A percentile compares a stretch with the other conserved stretches of the same genome.
phyloP scores from a whole-genome alignment of 2,329 filamentous ascomycete genomes.

The Hymenoscyphus salicellus region DNA sequence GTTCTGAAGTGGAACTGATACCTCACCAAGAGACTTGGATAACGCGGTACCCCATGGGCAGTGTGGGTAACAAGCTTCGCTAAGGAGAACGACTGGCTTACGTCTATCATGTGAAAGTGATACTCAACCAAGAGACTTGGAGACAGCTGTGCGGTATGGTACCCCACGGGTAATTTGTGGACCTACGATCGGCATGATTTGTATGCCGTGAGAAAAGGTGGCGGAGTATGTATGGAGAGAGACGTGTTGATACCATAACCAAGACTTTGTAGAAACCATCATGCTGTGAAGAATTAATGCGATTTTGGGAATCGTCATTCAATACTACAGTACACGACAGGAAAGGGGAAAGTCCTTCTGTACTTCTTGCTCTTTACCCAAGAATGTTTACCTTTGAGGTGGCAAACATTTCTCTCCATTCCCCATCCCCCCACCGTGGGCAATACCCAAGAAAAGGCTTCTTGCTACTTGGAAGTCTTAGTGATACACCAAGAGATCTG shows the following conservation, averaged over 20 bases:
- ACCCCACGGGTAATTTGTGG: neutral
- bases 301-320: neutral
- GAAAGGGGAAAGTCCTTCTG: neutral
- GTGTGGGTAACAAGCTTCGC: slow-evolving; percentile 1
- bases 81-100: neutral
- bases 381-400: neutral
- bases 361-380: neutral
- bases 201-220: neutral
- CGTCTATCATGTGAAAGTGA: neutral
- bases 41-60: neutral
- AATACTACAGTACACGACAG: neutral
- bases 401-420: neutral
- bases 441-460: neutral
- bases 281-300: neutral
- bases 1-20: neutral
- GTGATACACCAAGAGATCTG: neutral
- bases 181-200: neutral
- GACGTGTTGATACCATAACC: neutral
- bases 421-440: neutral
- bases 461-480: neutral
- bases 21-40: neutral
- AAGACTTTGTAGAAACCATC: neutral
- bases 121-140: neutral
- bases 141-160: neutral
- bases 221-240: neutral